These are phyloP conservation scores for Cryptococcus floricola DNA, from an alignment of 1,284 basidiomycete species.

Conservation along the genomic window DNA sequence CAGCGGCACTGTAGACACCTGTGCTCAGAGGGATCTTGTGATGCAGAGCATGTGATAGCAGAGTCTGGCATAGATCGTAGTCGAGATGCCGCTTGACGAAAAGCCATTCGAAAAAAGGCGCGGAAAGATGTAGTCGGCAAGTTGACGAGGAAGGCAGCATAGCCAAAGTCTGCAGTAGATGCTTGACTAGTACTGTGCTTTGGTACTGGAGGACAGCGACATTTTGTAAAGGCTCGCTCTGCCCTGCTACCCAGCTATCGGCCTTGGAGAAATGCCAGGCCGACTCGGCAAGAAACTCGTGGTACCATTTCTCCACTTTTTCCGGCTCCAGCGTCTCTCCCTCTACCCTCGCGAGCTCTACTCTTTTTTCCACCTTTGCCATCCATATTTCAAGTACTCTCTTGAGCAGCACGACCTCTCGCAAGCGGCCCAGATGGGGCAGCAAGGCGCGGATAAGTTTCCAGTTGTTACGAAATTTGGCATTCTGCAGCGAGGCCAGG, in stretches of 20 bases:
- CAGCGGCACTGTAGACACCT: slow-evolving; percentile 10
- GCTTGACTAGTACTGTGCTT: neutral
- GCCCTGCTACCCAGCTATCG: no score
- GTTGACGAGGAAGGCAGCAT: slow-evolving; percentile 12
- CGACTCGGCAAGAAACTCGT: neutral
- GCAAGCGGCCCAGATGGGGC: slow-evolving; percentile 2
- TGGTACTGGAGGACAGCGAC: neutral
- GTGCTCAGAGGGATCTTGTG: slow-evolving; percentile 4
- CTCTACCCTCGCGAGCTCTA: neutral
- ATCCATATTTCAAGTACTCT: slow-evolving; percentile 3
- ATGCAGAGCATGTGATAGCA: neutral
- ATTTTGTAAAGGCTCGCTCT: slow-evolving; percentile 4
- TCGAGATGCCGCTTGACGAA: slow-evolving; percentile 11
- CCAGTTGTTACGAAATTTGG: neutral
- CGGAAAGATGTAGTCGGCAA: neutral
- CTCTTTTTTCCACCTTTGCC: neutral
- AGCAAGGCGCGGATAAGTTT: slow-evolving; percentile 1
- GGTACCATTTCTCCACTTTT: neutral
- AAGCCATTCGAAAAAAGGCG: slow-evolving; percentile 4
- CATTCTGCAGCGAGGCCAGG: neutral
- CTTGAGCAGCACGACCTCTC: slow-evolving; percentile 7
- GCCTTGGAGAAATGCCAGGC: neutral
- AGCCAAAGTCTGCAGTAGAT: slow-evolving; percentile 4
- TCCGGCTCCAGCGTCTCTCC: neutral
- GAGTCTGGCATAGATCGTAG: slow-evolving; percentile 2